These are phyloP conservation scores for Sechiopsis laciniata DNA, from an alignment of 306 rosid genomes.

Conservation along the genomic window DNA sequence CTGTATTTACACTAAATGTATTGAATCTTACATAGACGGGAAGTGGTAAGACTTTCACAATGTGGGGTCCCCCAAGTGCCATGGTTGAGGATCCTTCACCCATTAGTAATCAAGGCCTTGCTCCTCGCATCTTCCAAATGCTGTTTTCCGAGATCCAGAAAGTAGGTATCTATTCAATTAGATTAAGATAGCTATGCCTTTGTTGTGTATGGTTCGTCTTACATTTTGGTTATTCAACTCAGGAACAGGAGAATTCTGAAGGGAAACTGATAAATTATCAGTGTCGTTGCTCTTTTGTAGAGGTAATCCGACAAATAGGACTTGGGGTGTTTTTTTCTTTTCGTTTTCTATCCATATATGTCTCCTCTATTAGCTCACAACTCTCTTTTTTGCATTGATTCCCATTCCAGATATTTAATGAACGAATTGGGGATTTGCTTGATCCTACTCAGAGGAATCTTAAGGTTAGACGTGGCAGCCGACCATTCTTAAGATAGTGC, in stretches of 20 bases:
- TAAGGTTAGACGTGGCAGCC: conserved; percentile 43
- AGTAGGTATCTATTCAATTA: conserved; percentile 37
- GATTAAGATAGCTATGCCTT: not conserved
- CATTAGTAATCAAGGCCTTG: conserved; percentile 62
- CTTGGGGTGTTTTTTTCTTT: too few species aligned
- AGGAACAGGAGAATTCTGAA: conserved; percentile 65
- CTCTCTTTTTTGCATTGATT: conserved; percentile 22
- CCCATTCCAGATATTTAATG: conserved; percentile 39
- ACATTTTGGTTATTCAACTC: not conserved
- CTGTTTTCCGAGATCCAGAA: conserved; percentile 70
- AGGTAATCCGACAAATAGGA: conserved; percentile 35
- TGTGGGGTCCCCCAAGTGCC: conserved; percentile 93
- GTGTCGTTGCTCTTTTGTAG: conserved; percentile 88
- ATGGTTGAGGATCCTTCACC: conserved; percentile 62
- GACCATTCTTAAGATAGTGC: conserved; percentile 16
- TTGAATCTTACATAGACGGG: conserved; percentile 51
- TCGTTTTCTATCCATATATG: not conserved
- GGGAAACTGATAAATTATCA: conserved; percentile 77
- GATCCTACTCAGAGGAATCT: conserved; percentile 59
- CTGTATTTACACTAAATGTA: too few species aligned
- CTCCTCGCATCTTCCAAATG: conserved; percentile 72
- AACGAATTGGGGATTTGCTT: conserved; percentile 51
- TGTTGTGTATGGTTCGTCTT: conserved; percentile 3
- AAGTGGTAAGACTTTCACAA: conserved; percentile 83
- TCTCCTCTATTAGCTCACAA: not conserved